Evolutionary conservation across 768 basidiomycete species (phyloP).

Genomic region (Pleurotus platypus): DNA sequence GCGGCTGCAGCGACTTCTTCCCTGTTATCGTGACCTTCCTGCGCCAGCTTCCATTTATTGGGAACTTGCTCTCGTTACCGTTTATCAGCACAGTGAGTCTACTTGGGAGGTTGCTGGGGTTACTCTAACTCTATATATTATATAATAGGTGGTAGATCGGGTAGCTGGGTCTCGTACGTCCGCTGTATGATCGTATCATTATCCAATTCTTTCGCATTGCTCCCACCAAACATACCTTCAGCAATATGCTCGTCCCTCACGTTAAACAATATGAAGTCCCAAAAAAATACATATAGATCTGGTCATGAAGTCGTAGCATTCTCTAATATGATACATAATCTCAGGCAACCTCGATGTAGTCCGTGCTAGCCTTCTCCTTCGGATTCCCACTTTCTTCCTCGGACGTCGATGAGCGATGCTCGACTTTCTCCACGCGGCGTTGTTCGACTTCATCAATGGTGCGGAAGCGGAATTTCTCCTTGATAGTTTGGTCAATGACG

Average conservation of each 20-base stretch:
- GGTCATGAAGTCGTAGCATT: background rate
- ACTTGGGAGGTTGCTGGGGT: background rate
- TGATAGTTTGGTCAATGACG: conserved; percentile 45
- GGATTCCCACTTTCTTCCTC: background rate
- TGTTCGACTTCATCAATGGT: conserved; percentile 39
- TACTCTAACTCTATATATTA: background rate
- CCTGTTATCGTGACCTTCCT: conserved; percentile 97
- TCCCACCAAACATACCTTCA: too few relatives aligned
- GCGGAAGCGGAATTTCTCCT: conserved; percentile 46
- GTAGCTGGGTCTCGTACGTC: conserved; percentile 77
- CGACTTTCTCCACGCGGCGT: conserved; percentile 10
- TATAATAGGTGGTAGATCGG: conserved; percentile 66
- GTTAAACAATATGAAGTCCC: too few relatives aligned
- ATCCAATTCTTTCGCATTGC: conserved; percentile 13
- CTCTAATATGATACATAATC: background rate
- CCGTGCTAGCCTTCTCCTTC: conserved; percentile 13
- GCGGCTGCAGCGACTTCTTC: conserved; percentile 84
- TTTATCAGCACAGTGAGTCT: conserved; percentile 79
- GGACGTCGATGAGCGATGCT: background rate
- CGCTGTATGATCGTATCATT: conserved; percentile 43
- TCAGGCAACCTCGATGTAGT: conserved; percentile 15
- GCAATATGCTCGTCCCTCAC: too few relatives aligned
- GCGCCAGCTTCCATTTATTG: conserved; percentile 89
- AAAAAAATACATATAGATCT: too few relatives aligned
- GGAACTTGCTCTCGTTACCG: conserved; percentile 80